Evolutionary conservation across 345 rosid genomes (phyloP).

Genomic region (Eucalyptus regnans): DNA sequence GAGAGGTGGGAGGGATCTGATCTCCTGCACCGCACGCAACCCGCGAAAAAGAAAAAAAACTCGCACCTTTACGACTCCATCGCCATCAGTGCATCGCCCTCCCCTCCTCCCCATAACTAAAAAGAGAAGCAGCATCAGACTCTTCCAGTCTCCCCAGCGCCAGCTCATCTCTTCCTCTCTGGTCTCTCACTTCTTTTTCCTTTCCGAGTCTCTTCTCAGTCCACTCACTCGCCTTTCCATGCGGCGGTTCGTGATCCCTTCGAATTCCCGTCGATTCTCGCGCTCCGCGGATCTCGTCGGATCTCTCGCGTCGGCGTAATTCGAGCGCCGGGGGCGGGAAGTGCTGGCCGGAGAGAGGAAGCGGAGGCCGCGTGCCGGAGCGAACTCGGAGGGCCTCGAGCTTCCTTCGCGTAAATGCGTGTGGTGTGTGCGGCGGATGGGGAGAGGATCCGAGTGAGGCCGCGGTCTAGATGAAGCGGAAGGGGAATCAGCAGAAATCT

Average conservation of each 20-base stretch:
- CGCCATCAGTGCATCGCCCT: neutral
- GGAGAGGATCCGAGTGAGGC: neutral
- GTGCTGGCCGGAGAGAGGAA: neutral
- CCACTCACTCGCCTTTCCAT: neutral
- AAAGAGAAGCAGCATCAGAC: neutral
- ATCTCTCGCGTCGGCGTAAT: neutral
- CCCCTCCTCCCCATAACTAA: neutral
- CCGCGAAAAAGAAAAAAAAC: neutral
- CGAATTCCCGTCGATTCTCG: neutral
- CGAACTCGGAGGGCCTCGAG: neutral
- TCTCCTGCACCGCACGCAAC: constrained; percentile 4
- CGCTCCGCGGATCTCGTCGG: neutral
- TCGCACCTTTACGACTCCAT: neutral
- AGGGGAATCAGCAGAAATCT: constrained; percentile 35
- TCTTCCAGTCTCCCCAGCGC: neutral
- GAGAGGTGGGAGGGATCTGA: neutral
- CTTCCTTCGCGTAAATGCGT: neutral
- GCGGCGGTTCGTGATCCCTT: neutral
- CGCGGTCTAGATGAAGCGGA: constrained; percentile 55
- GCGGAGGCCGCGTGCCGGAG: neutral
- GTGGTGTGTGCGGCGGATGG: neutral
- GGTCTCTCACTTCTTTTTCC: neutral
- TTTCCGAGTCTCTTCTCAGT: neutral
- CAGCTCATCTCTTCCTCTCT: neutral
- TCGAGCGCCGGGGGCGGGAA: neutral